phyloP scores from a whole-genome alignment of 179 eudicot genomes.

The Beta corolliflora region DNA sequence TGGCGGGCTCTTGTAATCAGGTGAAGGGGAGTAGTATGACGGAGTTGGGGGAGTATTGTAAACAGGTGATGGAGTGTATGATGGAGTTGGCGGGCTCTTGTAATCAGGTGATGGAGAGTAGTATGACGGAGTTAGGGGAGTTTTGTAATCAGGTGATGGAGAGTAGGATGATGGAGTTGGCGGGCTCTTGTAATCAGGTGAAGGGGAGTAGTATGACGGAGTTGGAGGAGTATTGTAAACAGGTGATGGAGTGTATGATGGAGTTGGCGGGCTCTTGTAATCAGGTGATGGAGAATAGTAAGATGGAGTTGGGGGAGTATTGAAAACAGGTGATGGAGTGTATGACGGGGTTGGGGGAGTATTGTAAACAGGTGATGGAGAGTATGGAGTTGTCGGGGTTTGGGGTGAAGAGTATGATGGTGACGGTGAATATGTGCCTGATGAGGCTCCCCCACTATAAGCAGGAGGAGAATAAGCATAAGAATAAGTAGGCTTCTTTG shows the following conservation, averaged over 20 bases:
- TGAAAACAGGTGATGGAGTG: no score
- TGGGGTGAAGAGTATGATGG: not conserved
- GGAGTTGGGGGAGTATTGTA: not conserved
- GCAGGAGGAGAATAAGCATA: not conserved
- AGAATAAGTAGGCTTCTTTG: not conserved
- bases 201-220: not conserved
- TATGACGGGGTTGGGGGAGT: no score
- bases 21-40: not conserved
- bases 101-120: no score
- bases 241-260: not conserved
- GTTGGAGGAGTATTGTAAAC: not conserved
- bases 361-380: not conserved
- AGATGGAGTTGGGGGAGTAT: no score
- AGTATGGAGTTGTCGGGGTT: not conserved
- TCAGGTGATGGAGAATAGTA: no score
- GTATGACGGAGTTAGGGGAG: not conserved
- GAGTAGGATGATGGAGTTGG: not conserved
- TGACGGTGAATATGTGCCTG: not conserved
- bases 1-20: slow-evolving; percentile 16
- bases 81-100: no score
- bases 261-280: not conserved
- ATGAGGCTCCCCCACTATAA: not conserved
- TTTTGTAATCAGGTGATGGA: not conserved
- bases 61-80: not conserved
- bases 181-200: not conserved